Evolutionary conservation across 306 rosid genomes (phyloP).

Genomic region (Luffa acutangula): DNA sequence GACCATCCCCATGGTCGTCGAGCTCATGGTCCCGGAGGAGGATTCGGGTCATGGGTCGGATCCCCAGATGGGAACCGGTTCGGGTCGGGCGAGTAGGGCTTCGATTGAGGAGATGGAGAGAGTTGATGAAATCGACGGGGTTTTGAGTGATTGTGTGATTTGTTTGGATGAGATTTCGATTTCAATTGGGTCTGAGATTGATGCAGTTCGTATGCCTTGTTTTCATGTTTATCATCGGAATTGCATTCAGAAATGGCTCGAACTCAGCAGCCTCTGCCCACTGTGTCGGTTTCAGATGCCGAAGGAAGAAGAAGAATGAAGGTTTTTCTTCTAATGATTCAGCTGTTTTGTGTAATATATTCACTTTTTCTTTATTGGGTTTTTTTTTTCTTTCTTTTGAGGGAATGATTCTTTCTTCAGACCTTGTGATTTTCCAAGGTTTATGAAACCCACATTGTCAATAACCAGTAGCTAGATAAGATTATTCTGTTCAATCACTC

Average conservation of each 20-base stretch:
- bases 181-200: neutral
- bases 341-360: neutral
- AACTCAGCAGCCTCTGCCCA: conserved; percentile 16
- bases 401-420: no score
- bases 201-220: conserved; percentile 17
- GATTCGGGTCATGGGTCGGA: neutral
- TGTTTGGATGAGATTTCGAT: conserved; percentile 25
- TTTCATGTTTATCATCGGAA: conserved; percentile 18
- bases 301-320: neutral
- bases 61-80: neutral
- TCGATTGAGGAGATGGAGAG: conserved; percentile 2
- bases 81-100: neutral
- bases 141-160: conserved; percentile 11
- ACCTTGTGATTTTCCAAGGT: no score
- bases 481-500: no score
- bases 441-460: no score
- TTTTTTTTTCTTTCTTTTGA: neutral
- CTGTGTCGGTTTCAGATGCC: conserved; percentile 23
- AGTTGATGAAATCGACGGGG: neutral
- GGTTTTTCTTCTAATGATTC: neutral
- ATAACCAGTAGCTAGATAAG: no score
- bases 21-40: neutral
- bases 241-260: conserved; percentile 22
- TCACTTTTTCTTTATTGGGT: neutral
- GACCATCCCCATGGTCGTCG: conserved; percentile 8